phyloP scores from a whole-genome alignment of 805 yeast species.

The Starmerella floricola region DNA sequence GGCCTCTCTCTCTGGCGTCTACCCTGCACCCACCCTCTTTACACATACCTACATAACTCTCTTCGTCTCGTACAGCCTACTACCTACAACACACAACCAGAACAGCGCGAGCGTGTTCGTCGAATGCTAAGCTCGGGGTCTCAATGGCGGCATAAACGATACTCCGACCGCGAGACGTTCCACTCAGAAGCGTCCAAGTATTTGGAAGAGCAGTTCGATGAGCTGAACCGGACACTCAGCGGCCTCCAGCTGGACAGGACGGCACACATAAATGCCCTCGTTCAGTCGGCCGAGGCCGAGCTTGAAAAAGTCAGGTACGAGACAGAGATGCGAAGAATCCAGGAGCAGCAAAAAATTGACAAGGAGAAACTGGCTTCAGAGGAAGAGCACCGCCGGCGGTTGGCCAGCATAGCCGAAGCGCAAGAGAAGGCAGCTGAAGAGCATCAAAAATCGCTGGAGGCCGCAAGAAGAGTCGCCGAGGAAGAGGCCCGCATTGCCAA shows the following conservation, averaged over 20 bases:
- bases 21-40: too few species aligned
- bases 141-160: conserved; percentile 4
- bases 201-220: conserved; percentile 1
- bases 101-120: too few species aligned
- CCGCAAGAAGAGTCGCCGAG: conserved; percentile 5
- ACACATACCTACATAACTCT: too few species aligned
- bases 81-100: not conserved
- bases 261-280: conserved; percentile 1
- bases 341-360: conserved; percentile 1
- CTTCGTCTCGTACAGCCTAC: too few species aligned
- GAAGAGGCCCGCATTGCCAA: conserved; percentile 3
- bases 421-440: conserved; percentile 1
- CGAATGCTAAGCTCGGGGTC: not conserved
- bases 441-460: not conserved
- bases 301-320: conserved; percentile 7
- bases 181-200: not conserved
- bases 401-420: not conserved
- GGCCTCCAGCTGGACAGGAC: conserved; percentile 3
- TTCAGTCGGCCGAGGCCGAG: not conserved
- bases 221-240: conserved; percentile 2
- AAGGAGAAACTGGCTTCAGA: conserved; percentile 1
- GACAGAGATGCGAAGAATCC: not conserved
- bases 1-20: too few species aligned
- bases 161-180: not conserved
- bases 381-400: conserved; percentile 5